Base-by-base conservation (phyloP, 805 yeast species). In the Naumovozyma baii region DNA sequence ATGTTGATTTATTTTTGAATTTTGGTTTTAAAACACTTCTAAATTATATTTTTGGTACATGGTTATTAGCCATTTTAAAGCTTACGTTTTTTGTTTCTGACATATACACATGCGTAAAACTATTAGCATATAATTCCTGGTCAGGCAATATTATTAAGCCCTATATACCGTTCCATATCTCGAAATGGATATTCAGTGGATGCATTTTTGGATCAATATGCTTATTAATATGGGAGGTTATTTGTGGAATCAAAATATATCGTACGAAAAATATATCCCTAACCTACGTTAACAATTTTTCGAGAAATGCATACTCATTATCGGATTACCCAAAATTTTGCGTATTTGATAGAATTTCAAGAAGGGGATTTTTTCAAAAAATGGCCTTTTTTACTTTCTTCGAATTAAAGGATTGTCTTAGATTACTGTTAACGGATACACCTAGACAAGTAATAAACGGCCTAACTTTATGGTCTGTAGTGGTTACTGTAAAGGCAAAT, bases 391-490 rank as follows among this genome's bases (percentile, higher is more conserved):
- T 70, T 47, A 70, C 78, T 3, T 83, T 76, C 57, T 73, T 73
- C 45, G 77, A 82, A 36, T 63, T 80, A 39, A 79, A 80, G 49
- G 74, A 74, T 39, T 80, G 76, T 45, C 47, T 82, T 10, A 65
- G 75, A 26, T 70, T 84, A 49, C 50, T 84, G 5, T 62, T 83
- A 30, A 85, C 94, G 0, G 95, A 85, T 48, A 71, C 86, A 15
- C 95, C 95, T 14, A 75, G 95, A 60, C 95, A 86, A 60, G 79
- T 83, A 1, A 73, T 86, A 47, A 85, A 85, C 54, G 81, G 86
- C 17, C 65, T 82, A 50, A 83, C 95, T 0, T 60, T 80, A 18
- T 72, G 68, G 59, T 70, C 76, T 1, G 73, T 70, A 5, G 51
- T 72, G 16, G 47, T 57, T 4, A 53, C 69, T 16, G 50, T 64